These are phyloP conservation scores for Lenwebbia sp. DNA, from an alignment of 345 rosid genomes.

Conservation along the genomic window DNA sequence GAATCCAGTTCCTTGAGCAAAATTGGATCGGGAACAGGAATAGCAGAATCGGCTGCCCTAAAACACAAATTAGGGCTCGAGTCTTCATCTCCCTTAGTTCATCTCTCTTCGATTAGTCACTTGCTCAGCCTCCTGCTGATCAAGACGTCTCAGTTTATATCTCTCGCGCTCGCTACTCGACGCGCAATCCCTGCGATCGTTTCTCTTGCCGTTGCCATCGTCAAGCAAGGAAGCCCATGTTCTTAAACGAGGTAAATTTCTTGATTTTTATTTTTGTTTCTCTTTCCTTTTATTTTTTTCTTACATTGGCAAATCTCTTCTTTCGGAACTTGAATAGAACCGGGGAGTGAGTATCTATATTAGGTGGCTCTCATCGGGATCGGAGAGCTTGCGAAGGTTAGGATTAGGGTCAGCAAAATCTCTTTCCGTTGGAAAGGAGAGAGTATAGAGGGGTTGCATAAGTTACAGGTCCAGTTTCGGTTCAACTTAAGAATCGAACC, in stretches of 20 bases:
- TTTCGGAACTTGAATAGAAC: background rate
- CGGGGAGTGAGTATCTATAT: background rate
- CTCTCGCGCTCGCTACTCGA: background rate
- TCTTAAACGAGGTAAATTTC: background rate
- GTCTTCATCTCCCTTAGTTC: background rate
- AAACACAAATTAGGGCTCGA: background rate
- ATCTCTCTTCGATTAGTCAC: background rate
- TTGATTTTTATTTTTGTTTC: background rate
- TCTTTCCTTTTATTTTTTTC: background rate
- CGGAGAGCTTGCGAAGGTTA: background rate
- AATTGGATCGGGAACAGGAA: too few species aligned
- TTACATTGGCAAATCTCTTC: background rate
- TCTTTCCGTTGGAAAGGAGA: background rate
- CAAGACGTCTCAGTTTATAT: background rate
- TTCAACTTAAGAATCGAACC: background rate
- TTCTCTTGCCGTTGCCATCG: background rate
- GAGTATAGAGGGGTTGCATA: background rate
- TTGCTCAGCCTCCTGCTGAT: background rate
- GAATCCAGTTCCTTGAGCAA: too few species aligned
- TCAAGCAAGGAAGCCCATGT: background rate
- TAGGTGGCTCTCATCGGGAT: background rate
- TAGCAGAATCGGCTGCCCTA: background rate
- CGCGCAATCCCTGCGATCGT: background rate
- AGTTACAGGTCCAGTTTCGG: background rate
- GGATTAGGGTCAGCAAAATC: background rate